Evolutionary conservation across 2,329 filamentous ascomycete species (phyloP), one percentile per base, ranked within the genome.

Genomic region (Neocucurbitaria cava): DNA sequence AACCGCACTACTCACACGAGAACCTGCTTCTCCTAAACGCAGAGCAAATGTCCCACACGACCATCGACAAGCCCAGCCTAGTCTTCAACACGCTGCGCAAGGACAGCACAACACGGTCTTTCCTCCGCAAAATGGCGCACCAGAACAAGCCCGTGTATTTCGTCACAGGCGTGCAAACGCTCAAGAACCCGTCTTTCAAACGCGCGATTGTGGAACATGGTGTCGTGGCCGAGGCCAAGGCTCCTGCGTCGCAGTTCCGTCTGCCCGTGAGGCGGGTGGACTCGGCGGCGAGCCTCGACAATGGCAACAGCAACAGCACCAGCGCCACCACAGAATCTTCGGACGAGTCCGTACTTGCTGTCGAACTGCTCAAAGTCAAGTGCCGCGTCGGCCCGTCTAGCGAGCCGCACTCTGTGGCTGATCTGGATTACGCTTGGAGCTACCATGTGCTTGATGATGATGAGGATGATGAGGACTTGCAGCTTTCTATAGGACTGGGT

Each of bases 131-230:
- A 6, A 61, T 65, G 47, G 59, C 64, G 78, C 18, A 77, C 80
- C 43, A 79, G 78, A 66, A 87, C 84, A 60, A 60, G 40, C 62
- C 67, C 10, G 53, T 72, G 8, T 74, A 70, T 61, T 59, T 83
- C 78, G 42, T 81, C 74, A 49, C 82, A 69, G 1, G 78, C 72
- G 15, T 76, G 65, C 3, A 85, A 79, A 67, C 88, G 84, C 43
- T 71, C 31, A 63, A 55, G 6, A 70, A 66, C 30, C 63, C 66
- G 23, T 56, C 54, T 3, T 67, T 65, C 57, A 59, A 57, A 41
- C 48, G 44, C 8, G 47, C 56, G 1, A 31, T 49, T 17, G 40
- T 49, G 5, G 53, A 46, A n/a, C 56, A 62, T 20, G 57, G 49
- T 26, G 51, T 52, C 11, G 45, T 52, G 52, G 42, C 59, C 52